Conservation (phyloP, 2,329 filamentous ascomycete species). For the Helminthosporium solani region DNA sequence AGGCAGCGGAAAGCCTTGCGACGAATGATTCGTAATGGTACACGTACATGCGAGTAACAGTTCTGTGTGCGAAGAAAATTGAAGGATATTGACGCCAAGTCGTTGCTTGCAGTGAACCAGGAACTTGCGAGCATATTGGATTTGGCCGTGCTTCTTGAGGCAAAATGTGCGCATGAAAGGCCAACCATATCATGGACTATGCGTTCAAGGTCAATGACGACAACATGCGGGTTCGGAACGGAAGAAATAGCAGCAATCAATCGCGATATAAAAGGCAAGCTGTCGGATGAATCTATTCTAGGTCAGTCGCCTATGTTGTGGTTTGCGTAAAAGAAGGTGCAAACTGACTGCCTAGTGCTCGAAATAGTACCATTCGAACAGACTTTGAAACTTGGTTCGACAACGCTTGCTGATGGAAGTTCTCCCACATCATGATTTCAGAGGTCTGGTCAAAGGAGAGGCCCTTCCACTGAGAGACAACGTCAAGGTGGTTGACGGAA, state of each 20-base stretch:
- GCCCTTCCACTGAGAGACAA: constrained; percentile 40
- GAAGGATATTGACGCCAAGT: constrained; percentile 28
- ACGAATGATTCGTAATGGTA: not conserved
- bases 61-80: constrained; percentile 38
- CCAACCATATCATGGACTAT: constrained; percentile 32
- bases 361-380: constrained; percentile 14
- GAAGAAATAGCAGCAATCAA: not conserved
- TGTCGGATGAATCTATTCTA: not conserved
- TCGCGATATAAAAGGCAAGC: not conserved
- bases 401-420: constrained; percentile 23
- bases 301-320: not conserved
- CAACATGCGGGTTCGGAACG: not conserved
- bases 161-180: constrained; percentile 15
- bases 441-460: constrained; percentile 26
- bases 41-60: constrained; percentile 26
- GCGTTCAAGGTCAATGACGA: constrained; percentile 16
- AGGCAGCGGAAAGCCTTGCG: not conserved
- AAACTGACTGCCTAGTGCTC: constrained; percentile 5
- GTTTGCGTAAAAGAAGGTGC: not conserved
- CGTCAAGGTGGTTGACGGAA: constrained; percentile 33
- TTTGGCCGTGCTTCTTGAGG: not conserved
- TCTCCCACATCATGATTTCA: constrained; percentile 38
- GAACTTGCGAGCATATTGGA: not conserved
- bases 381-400: constrained; percentile 18
- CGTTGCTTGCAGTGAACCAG: constrained; percentile 29